Conservation (phyloP, 75 land plant genomes). For the Ceratopteris richardii region DNA sequence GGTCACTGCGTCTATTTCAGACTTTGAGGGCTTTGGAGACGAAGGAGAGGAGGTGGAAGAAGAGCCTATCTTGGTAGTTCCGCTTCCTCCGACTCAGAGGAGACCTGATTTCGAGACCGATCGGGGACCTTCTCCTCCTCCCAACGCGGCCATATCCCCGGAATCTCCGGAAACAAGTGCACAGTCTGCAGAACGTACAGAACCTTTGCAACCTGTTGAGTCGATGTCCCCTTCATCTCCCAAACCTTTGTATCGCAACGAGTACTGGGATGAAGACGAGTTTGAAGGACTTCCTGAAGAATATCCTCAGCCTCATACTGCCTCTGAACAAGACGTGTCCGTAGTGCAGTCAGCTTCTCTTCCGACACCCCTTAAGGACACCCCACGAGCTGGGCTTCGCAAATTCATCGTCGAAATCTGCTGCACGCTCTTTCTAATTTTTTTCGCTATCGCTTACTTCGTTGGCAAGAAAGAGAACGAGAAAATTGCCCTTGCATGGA, state of each 20-base stretch:
- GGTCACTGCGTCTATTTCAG: slow-evolving; percentile 10
- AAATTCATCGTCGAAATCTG: slow-evolving; percentile 49
- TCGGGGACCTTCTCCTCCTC: slow-evolving; percentile 14
- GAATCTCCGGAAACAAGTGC: background rate
- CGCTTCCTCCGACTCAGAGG: background rate
- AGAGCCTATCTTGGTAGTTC: background rate
- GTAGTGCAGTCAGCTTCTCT: background rate
- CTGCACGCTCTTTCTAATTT: slow-evolving; percentile 52
- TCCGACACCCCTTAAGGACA: background rate
- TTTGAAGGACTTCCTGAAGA: slow-evolving; percentile 74
- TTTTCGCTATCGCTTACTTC: slow-evolving; percentile 54
- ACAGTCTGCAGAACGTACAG: too few species aligned
- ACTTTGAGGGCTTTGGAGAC: slow-evolving; percentile 29
- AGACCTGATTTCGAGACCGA: slow-evolving; percentile 24
- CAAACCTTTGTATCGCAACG: slow-evolving; percentile 15
- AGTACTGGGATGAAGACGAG: slow-evolving; percentile 96
- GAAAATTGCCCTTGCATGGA: slow-evolving; percentile 78
- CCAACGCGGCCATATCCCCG: background rate
- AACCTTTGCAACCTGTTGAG: background rate
- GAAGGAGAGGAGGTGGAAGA: slow-evolving; percentile 21
- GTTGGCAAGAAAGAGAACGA: slow-evolving; percentile 74
- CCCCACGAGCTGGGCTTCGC: slow-evolving; percentile 4
- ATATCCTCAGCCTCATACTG: background rate
- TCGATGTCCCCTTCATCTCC: slow-evolving; percentile 6
- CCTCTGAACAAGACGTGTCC: background rate